Evolutionary conservation across 2,329 filamentous ascomycete species (phyloP).

Genomic region (Ustulina deusta): DNA sequence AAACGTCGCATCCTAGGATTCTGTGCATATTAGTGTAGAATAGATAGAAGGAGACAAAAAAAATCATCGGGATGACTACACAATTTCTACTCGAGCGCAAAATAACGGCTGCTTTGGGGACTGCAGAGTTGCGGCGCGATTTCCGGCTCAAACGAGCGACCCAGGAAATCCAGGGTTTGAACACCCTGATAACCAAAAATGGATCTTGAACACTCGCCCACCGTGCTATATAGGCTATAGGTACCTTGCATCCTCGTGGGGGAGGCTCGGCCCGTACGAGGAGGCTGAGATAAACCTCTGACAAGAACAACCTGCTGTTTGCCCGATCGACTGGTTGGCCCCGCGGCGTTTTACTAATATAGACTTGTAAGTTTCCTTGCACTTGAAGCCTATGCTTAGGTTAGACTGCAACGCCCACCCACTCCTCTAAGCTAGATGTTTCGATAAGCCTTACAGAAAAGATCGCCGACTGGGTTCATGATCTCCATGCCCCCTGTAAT

Average conservation of each 20-base stretch:
- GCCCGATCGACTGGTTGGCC: slow-evolving; percentile 1
- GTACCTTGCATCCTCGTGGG: slow-evolving; percentile 34
- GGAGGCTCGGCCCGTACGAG: slow-evolving; percentile 32
- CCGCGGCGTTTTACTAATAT: slow-evolving; percentile 16
- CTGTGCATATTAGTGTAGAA: slow-evolving; percentile 27
- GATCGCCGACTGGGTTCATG: slow-evolving; percentile 32
- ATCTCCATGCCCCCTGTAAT: slow-evolving; percentile 22
- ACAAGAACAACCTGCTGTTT: slow-evolving; percentile 20
- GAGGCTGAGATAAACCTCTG: slow-evolving; percentile 28
- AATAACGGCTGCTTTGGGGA: background rate
- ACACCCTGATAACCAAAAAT: background rate
- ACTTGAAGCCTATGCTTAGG: slow-evolving; percentile 25
- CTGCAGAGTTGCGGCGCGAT: slow-evolving; percentile 24
- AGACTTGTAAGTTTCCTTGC: background rate
- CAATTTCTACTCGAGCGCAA: slow-evolving; percentile 3
- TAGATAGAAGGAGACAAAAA: slow-evolving; percentile 11
- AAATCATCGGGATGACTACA: slow-evolving; percentile 8
- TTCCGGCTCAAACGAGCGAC: slow-evolving; percentile 12
- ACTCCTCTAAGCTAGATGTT: slow-evolving; percentile 1
- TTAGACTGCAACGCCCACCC: slow-evolving; percentile 19
- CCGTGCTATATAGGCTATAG: slow-evolving; percentile 16
- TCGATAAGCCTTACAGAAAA: slow-evolving; percentile 30
- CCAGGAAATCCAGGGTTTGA: slow-evolving; percentile 10
- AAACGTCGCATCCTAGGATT: slow-evolving; percentile 37
- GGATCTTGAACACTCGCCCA: slow-evolving; percentile 10